phyloP scores from a whole-genome alignment of 208 protist species.

The Leishmania aethiopica region DNA sequence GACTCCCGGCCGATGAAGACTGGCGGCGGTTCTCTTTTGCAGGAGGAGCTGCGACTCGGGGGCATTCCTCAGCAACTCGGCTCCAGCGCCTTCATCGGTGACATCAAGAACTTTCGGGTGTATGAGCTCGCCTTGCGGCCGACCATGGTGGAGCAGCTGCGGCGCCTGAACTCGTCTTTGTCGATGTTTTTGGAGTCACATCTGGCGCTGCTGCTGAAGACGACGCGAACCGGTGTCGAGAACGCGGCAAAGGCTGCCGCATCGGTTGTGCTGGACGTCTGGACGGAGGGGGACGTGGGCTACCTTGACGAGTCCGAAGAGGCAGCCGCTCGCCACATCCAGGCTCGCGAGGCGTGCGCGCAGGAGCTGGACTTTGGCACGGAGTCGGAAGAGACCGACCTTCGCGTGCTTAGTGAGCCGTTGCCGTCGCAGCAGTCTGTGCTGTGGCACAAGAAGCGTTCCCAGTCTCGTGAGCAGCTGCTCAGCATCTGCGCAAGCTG shows the following conservation, averaged over 20 bases:
- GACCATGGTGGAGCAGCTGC: conserved; percentile 56
- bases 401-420: conserved; percentile 28
- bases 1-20: conserved; percentile 37
- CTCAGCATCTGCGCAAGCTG: conserved; percentile 13
- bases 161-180: conserved; percentile 36
- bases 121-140: conserved; percentile 68
- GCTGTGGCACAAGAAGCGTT: conserved; percentile 27
- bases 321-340: conserved; percentile 10
- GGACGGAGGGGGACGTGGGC: conserved; percentile 51
- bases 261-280: conserved; percentile 39
- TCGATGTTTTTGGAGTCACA: conserved; percentile 41
- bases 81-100: conserved; percentile 53
- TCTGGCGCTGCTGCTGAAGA: conserved; percentile 38
- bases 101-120: conserved; percentile 72
- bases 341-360: conserved; percentile 32
- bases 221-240: conserved; percentile 35
- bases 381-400: conserved; percentile 52
- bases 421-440: conserved; percentile 25
- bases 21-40: conserved; percentile 41
- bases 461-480: conserved; percentile 22
- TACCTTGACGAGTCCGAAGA: conserved; percentile 35
- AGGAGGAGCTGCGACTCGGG: conserved; percentile 68
- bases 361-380: conserved; percentile 76
- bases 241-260: conserved; percentile 38
- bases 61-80: conserved; percentile 44